phyloP scores from a whole-genome alignment of 1,284 basidiomycete species.

The Rhizoctonia solani region DNA sequence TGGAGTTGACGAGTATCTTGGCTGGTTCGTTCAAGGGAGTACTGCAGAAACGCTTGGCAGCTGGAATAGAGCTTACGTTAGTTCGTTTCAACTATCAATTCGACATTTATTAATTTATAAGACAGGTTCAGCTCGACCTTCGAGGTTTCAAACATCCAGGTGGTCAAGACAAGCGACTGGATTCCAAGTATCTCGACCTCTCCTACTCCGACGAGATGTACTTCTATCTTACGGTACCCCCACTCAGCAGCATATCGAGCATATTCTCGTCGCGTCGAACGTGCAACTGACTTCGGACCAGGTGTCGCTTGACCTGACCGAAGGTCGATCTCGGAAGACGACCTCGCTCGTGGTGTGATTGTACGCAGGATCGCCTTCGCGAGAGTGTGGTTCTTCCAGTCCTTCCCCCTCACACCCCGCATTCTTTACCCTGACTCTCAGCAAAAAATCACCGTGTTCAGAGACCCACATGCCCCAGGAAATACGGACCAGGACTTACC shows the following conservation, averaged over 20 bases:
- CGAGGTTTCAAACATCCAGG: constrained; percentile 44
- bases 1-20: constrained; percentile 40
- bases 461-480: not conserved
- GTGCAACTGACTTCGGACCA: constrained; percentile 28
- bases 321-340: constrained; percentile 1
- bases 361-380: constrained; percentile 4
- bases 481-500: constrained; percentile 1
- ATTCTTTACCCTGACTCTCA: constrained; percentile 2
- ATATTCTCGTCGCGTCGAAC: constrained; percentile 49
- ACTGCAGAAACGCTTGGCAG: too few species aligned
- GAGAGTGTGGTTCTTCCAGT: not conserved
- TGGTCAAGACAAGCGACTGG: constrained; percentile 45
- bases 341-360: constrained; percentile 9
- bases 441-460: constrained; percentile 5
- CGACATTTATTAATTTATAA: too few species aligned
- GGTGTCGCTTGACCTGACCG: not conserved
- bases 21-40: constrained; percentile 39
- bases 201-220: constrained; percentile 47
- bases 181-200: constrained; percentile 42
- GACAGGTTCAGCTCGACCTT: too few species aligned
- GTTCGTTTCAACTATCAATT: too few species aligned
- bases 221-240: constrained; percentile 53
- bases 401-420: constrained; percentile 9
- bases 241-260: constrained; percentile 49
- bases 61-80: too few species aligned